These are phyloP conservation scores for Gossypium longicalyx DNA, from an alignment of 345 rosid species.

Conservation along the genomic window DNA sequence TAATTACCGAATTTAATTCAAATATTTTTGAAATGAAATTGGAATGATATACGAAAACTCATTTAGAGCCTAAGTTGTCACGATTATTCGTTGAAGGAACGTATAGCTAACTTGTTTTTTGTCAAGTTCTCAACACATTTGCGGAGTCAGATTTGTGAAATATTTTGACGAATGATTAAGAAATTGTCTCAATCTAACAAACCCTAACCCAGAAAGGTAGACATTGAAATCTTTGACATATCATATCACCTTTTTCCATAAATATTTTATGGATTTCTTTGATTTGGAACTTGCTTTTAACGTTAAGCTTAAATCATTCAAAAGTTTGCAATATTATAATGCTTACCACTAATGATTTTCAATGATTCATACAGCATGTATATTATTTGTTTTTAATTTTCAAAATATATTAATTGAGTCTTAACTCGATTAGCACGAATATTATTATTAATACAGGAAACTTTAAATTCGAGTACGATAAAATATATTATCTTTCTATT, in stretches of 20 bases:
- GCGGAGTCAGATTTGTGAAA: not conserved
- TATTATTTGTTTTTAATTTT: not conserved
- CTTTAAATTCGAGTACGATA: fast-evolving
- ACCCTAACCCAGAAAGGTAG: not conserved
- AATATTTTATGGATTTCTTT: not conserved
- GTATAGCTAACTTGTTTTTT: not conserved
- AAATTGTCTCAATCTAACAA: not conserved
- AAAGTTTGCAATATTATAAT: not conserved
- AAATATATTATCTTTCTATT: fast-evolving
- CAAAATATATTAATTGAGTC: not conserved
- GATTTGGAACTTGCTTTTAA: not conserved
- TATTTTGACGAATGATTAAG: not conserved
- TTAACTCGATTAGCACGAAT: no score
- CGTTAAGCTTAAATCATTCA: not conserved
- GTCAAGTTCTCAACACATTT: not conserved
- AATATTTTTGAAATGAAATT: no score
- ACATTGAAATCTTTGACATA: not conserved
- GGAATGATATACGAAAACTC: no score
- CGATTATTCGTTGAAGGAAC: not conserved
- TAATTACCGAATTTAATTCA: no score
- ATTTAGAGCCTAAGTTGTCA: not conserved
- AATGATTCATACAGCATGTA: not conserved
- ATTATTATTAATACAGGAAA: no score
- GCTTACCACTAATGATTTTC: not conserved
- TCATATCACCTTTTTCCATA: not conserved